Evolutionary conservation across 208 protist species (phyloP).

Genomic region (Leishmania lainsoni): DNA sequence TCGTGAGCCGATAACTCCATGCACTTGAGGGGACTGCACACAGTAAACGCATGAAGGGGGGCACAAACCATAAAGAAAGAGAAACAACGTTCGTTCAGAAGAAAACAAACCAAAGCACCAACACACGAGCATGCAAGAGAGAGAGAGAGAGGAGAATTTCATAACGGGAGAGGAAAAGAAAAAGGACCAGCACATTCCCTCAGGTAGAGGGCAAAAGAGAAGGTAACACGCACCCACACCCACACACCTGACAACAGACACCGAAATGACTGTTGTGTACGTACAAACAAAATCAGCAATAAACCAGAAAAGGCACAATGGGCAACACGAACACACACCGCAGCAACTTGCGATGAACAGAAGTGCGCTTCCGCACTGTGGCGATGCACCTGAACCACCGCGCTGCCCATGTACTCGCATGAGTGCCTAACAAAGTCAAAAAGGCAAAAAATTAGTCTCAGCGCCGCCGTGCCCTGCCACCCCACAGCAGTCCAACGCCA

Average conservation of each 20-base stretch:
- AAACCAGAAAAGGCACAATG: background rate
- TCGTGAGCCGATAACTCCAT: background rate
- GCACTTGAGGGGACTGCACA: background rate
- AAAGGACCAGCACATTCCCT: background rate
- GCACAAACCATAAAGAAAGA: no score
- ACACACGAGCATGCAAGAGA: background rate
- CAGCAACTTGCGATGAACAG: background rate
- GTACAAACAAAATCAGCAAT: background rate
- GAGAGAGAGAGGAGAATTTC: background rate
- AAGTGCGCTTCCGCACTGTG: background rate
- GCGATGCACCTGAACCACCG: no score
- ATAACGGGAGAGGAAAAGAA: no score
- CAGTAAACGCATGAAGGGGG: background rate
- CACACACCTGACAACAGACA: background rate
- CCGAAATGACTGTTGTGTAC: no score
- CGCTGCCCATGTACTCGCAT: background rate
- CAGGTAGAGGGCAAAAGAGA: background rate
- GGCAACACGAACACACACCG: background rate
- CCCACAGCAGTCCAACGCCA: background rate
- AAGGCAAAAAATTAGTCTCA: background rate
- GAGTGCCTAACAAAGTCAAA: background rate
- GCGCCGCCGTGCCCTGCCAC: no score
- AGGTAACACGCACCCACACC: no score
- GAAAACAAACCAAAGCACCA: background rate
- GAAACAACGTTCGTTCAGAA: background rate